Evolutionary conservation across 306 rosid species (phyloP), one percentile per base, ranked within the genome.

Genomic region (Arachis hypogaea): DNA sequence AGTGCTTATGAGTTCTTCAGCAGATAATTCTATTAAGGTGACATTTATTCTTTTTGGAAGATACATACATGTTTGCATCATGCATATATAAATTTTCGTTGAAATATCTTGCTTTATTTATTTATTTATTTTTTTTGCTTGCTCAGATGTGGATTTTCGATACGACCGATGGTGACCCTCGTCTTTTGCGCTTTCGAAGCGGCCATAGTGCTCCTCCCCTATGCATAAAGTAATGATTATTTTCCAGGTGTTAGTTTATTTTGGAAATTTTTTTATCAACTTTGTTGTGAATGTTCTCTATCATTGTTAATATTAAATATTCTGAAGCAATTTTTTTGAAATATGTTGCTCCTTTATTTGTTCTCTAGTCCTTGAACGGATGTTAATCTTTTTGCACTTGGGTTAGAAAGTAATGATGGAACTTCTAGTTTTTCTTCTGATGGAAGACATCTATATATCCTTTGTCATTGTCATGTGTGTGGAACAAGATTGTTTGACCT

Each of bases 141-240:
- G 38, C 66, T 49, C 81, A 93, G 98, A 93, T 91, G 97, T 93
- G 97, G 98, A 91, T 91, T 76, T 93, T 93, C 73, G 96, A 91
- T 82, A 88, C 96, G 69, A 91, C 86, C 45, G 98, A 91, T 69
- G 96, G 98, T 71, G 96, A 91, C 76, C 92, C 97, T 74, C 94
- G 93, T 42, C 95, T 93, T 75, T 59, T 89, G 66, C 91, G 96
- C 64, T 93, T 93, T 80, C 87, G 96, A 81, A 85, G 93, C 70
- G 98, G 97, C 40, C 98, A 94, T 45, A 91, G 97, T 83, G 97
- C 98, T 72, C 96, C 98, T 76, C 98, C 98, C 46, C 88, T 84
- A 50, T 91, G 97, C 87, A 89, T 91, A 74, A 89, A 87, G 98
- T 94, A 82, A 82, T 73, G 65, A n/a, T 75, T 43, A 58, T 82